These are phyloP conservation scores for Salix koriyanagi DNA, from an alignment of 345 rosid species.

Conservation along the genomic window DNA sequence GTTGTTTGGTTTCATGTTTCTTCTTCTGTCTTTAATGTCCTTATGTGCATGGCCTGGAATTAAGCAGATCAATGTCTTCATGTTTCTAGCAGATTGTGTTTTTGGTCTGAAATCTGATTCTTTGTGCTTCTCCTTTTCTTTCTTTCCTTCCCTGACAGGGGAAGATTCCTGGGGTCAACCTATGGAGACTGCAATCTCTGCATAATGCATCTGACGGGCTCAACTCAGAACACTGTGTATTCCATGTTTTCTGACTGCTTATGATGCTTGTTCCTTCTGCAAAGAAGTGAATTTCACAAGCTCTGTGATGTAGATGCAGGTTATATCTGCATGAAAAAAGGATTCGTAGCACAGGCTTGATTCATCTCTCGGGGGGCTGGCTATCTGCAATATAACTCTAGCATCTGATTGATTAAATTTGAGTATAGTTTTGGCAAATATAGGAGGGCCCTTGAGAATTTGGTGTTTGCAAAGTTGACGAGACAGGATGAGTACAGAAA, in stretches of 20 bases:
- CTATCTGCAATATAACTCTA: neutral
- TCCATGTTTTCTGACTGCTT: neutral
- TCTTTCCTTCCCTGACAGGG: constrained; percentile 2
- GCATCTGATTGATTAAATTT: neutral
- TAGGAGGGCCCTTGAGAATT: constrained; percentile 9
- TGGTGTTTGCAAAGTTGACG: constrained; percentile 3
- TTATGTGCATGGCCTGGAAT: neutral
- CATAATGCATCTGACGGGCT: neutral
- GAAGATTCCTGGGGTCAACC: constrained; percentile 25
- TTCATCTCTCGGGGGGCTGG: neutral
- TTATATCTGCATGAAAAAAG: neutral
- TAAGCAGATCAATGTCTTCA: no score
- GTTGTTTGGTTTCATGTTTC: neutral
- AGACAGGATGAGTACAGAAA: constrained; percentile 26
- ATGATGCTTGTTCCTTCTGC: constrained; percentile 1
- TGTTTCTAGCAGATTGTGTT: no score
- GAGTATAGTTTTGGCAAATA: neutral
- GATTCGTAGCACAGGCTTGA: neutral
- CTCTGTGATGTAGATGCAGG: constrained; percentile 4
- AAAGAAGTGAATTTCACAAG: constrained; percentile 8
- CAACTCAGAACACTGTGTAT: neutral
- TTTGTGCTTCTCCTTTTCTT: neutral
- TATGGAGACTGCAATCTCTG: neutral
- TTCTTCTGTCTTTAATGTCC: neutral
- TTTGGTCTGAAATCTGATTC: neutral